Evolutionary conservation across 1,139 yeast genomes (phyloP), one percentile per base, ranked within the genome.

Genomic region (Candida glucosophila): DNA sequence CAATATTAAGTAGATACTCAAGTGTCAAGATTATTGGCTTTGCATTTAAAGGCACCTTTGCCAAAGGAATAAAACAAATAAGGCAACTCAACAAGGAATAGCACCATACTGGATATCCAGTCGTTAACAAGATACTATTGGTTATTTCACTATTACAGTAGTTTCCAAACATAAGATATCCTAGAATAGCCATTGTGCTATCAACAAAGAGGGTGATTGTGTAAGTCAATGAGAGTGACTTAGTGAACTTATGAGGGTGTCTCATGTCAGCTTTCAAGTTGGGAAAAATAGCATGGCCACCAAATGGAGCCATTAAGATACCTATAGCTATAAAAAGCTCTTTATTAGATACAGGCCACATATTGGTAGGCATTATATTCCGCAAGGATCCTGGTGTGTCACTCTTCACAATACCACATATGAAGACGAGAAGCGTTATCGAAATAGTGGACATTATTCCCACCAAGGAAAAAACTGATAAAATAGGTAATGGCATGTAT

Each of bases 121-220:
- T 52, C 1, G 85, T 77, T 14, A 67, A 46, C 27, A 88, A 53
- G 14, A 88, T 64, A 44, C 77, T 81, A 43, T 77, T 81, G 5
- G 96, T 85, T 36, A 88, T 72, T 49, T 88, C 96, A 43, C 83
- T 92, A 38, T 69, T 67, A 27, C 88, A 83, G 12, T 55, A 45
- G 11, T 56, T 54, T 14, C 97, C 96, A 58, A 83, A 88, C 96
- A 88, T 88, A 20, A 86, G 55, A 47, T 77, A 81, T 1, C 96
- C 96, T 23, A 83, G 54, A 2, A 79, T 58, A 0, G 85, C 95
- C 67, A 86, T 83, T 13, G 79, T 56, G 31, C 73, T 45, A 49
- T 88, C 96, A 5, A 90, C 72, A 2, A 72, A 27, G 31, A 77
- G 67, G 1, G 94, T 79, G 35, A 85, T 78, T 22, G 68, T 40